phyloP scores from a whole-genome alignment of 2,329 filamentous ascomycete species.

The Dendrostoma leiphaemia region DNA sequence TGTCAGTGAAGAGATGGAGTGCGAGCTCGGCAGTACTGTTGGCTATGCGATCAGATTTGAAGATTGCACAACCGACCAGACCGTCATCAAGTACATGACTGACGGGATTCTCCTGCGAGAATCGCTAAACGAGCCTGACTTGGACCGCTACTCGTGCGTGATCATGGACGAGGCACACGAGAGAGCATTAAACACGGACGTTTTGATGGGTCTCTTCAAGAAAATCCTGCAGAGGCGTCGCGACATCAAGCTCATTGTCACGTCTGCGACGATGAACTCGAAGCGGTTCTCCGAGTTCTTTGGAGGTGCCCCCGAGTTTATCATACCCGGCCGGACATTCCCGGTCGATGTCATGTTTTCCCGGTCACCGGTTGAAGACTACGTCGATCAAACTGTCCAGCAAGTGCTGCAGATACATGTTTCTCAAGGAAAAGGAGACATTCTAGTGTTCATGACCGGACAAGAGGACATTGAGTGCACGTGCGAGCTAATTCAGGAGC shows the following conservation, averaged over 20 bases:
- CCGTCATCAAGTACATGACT: slow-evolving; percentile 98
- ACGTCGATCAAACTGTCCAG: slow-evolving; percentile 94
- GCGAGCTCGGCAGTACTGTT: slow-evolving; percentile 80
- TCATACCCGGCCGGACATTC: slow-evolving; percentile 93
- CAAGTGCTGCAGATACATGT: slow-evolving; percentile 95
- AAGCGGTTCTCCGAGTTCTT: slow-evolving; percentile 96
- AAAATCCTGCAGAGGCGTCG: slow-evolving; percentile 87
- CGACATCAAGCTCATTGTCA: slow-evolving; percentile 95
- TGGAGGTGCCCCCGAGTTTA: slow-evolving; percentile 92
- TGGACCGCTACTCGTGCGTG: slow-evolving; percentile 95
- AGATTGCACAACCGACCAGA: slow-evolving; percentile 94
- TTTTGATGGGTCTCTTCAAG: slow-evolving; percentile 95
- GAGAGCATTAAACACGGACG: slow-evolving; percentile 92
- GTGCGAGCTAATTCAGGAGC: slow-evolving; percentile 86
- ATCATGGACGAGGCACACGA: slow-evolving; percentile 99
- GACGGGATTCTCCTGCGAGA: slow-evolving; percentile 93
- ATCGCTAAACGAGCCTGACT: slow-evolving; percentile 85
- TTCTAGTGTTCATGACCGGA: slow-evolving; percentile 98
- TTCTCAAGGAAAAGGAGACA: slow-evolving; percentile 88
- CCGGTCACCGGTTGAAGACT: slow-evolving; percentile 92
- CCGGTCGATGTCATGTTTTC: slow-evolving; percentile 97
- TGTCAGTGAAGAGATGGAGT: slow-evolving; percentile 98
- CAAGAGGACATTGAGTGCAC: slow-evolving; percentile 98
- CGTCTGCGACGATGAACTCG: slow-evolving; percentile 97
- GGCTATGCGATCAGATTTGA: slow-evolving; percentile 98